phyloP scores from a whole-genome alignment of 106 monocot species.

The Dendrobium huoshanense region DNA sequence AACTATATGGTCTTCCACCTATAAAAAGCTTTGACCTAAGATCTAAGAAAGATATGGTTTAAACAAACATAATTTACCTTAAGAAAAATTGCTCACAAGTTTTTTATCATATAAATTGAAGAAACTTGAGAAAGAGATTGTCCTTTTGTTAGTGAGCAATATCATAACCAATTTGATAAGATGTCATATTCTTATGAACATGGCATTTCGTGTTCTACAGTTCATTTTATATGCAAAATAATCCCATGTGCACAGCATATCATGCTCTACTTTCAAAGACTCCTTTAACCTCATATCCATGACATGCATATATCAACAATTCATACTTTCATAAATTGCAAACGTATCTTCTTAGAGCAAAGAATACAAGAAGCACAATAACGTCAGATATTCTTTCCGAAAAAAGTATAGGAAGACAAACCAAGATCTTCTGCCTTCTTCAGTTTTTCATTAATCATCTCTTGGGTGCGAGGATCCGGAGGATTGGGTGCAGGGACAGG shows the following conservation, averaged over 20 bases:
- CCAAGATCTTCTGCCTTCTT: constrained; percentile 90
- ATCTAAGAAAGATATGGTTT: no score
- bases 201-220: neutral
- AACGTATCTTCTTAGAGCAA: neutral
- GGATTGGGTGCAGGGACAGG: constrained; percentile 32
- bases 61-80: no score
- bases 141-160: no score
- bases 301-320: neutral
- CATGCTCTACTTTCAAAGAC: neutral
- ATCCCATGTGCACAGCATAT: neutral
- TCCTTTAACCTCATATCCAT: neutral
- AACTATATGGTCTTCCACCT: no score
- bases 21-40: no score
- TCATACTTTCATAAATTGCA: neutral
- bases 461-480: constrained; percentile 85
- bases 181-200: no score
- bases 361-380: neutral
- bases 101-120: no score
- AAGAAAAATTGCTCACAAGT: no score
- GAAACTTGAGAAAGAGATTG: no score
- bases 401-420: constrained; percentile 12
- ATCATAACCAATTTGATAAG: no score
- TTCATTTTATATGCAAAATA: neutral
- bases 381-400: neutral
- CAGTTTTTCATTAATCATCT: constrained; percentile 91